Conservation (phyloP, 2,329 filamentous ascomycete species). For the Talaromyces albobiverticillius region DNA sequence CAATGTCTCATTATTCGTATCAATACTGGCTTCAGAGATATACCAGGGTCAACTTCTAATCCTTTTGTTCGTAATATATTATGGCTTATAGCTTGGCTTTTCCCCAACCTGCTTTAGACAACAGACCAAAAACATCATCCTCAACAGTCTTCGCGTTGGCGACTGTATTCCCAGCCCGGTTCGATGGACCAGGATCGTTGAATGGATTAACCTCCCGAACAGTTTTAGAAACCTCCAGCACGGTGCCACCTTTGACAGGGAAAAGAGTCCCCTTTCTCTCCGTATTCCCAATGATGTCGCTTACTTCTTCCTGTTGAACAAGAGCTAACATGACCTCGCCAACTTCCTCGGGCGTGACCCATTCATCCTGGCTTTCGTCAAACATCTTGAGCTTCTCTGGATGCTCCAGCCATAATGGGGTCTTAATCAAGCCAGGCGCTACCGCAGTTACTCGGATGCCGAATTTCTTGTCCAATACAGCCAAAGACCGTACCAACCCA, state of each 20-base stretch:
- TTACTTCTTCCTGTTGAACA: slow-evolving; percentile 48
- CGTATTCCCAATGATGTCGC: slow-evolving; percentile 32
- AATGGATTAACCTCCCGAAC: slow-evolving; percentile 50
- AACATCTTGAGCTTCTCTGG: slow-evolving; percentile 58
- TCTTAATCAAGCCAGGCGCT: slow-evolving; percentile 60
- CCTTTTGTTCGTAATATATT: too few relatives aligned
- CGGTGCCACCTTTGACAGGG: slow-evolving; percentile 46
- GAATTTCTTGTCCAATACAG: slow-evolving; percentile 45
- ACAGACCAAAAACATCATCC: slow-evolving; percentile 50
- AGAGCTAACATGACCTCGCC: slow-evolving; percentile 58
- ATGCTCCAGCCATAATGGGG: slow-evolving; percentile 61
- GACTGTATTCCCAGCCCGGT: slow-evolving; percentile 45
- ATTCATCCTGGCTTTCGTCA: slow-evolving; percentile 48
- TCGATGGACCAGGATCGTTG: slow-evolving; percentile 54
- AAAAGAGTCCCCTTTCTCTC: slow-evolving; percentile 29
- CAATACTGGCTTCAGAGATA: too few relatives aligned
- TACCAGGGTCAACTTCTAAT: too few relatives aligned
- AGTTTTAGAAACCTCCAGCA: slow-evolving; percentile 56
- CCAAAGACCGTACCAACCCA: slow-evolving; percentile 51
- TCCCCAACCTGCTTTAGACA: slow-evolving; percentile 52
- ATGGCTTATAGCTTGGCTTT: slow-evolving; percentile 27
- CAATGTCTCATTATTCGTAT: too few relatives aligned
- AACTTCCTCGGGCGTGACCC: slow-evolving; percentile 61
- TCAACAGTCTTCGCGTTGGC: slow-evolving; percentile 41
- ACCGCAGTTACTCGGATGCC: slow-evolving; percentile 60